These are phyloP conservation scores for Chlorella ohadii DNA, from an alignment of 139 green algal genomes.

Conservation along the genomic window DNA sequence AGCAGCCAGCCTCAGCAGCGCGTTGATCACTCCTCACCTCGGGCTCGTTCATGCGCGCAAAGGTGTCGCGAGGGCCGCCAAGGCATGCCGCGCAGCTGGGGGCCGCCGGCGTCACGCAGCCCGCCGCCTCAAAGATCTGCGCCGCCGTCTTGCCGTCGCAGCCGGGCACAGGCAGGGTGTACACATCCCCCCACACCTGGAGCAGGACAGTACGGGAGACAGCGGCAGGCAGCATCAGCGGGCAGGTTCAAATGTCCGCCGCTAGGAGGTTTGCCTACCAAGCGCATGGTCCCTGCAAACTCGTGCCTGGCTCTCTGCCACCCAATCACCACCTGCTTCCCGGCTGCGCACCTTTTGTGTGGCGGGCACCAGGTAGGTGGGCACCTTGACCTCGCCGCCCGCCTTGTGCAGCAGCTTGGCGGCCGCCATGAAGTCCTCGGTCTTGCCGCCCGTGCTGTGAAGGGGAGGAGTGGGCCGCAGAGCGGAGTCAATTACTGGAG, in stretches of 20 bases:
- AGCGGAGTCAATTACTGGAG: too few relatives aligned
- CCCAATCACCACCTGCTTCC: not conserved
- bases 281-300: not conserved
- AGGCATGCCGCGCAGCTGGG: constrained; percentile 94
- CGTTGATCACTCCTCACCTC: constrained; percentile 36
- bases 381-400: constrained; percentile 88
- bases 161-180: constrained; percentile 89
- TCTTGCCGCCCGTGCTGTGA: constrained; percentile 88
- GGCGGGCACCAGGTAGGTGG: constrained; percentile 95
- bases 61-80: constrained; percentile 93
- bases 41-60: constrained; percentile 96
- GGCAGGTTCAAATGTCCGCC: too few relatives aligned
- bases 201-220: not conserved
- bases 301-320: not conserved
- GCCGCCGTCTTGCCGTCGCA: constrained; percentile 94
- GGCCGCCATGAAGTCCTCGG: constrained; percentile 93
- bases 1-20: too few relatives aligned
- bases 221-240: not conserved
- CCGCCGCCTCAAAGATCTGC: constrained; percentile 94
- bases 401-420: constrained; percentile 90
- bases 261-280: too few relatives aligned
- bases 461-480: too few relatives aligned
- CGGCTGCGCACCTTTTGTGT: constrained; percentile 89
- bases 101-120: constrained; percentile 87
- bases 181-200: constrained; percentile 95